Conservation (phyloP, 2,329 filamentous ascomycete genomes). For the Aspergillus phoenicis region DNA sequence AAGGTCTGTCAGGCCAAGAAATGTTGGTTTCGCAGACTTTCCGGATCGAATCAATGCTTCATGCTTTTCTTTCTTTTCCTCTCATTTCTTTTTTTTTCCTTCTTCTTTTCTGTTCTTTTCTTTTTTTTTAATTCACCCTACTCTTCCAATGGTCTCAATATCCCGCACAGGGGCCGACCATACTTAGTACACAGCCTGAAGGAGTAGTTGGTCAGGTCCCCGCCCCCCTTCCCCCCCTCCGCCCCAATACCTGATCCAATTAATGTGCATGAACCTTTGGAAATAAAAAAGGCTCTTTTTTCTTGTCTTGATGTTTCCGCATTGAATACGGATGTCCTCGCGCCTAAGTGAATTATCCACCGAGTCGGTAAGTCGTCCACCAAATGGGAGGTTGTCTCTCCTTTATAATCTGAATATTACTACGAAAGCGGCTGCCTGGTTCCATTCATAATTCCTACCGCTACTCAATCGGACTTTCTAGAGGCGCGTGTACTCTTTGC, state of each 20-base stretch:
- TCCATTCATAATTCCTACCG: slow-evolving; percentile 2
- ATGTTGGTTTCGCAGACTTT: slow-evolving; percentile 20
- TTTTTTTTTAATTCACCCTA: background rate
- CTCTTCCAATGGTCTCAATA: background rate
- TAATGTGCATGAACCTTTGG: background rate
- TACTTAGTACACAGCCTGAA: background rate
- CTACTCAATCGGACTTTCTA: slow-evolving; percentile 5
- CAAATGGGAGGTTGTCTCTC: background rate
- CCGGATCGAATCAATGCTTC: slow-evolving; percentile 6
- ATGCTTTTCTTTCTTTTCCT: slow-evolving; percentile 6
- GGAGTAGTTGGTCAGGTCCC: background rate
- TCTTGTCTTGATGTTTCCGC: background rate
- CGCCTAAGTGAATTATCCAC: background rate
- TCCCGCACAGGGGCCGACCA: background rate
- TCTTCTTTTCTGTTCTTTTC: background rate
- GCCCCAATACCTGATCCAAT: background rate
- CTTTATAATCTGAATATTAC: background rate
- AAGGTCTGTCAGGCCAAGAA: slow-evolving; percentile 23
- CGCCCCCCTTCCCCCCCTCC: background rate
- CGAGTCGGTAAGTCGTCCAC: background rate
- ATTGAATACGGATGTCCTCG: background rate
- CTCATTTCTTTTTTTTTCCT: background rate
- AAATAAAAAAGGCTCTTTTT: background rate
- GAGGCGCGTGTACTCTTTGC: slow-evolving; percentile 1
- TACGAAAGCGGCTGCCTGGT: slow-evolving; percentile 4